Evolutionary conservation across 106 monocot species (phyloP).

Genomic region (Allium cepa): DNA sequence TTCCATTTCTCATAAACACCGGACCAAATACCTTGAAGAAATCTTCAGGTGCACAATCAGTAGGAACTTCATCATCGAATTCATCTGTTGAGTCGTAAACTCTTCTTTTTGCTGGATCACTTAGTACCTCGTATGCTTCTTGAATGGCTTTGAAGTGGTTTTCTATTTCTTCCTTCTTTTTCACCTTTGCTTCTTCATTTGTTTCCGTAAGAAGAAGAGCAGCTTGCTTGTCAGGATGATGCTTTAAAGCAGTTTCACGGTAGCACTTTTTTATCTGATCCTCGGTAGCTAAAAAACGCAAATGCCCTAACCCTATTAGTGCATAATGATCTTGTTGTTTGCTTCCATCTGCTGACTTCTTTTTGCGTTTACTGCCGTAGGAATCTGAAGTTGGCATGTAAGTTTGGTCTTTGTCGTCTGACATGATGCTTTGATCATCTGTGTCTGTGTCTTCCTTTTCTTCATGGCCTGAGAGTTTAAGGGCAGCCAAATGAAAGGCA

Average conservation of each 20-base stretch:
- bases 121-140: slow-evolving; percentile 93
- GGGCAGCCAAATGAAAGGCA: slow-evolving; percentile 74
- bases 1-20: slow-evolving; percentile 86
- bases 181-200: slow-evolving; percentile 46
- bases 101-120: slow-evolving; percentile 81
- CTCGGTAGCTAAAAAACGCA: slow-evolving; percentile 89
- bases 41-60: slow-evolving; percentile 74
- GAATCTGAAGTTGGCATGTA: slow-evolving; percentile 48
- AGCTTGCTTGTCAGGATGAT: slow-evolving; percentile 93
- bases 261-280: slow-evolving; percentile 90
- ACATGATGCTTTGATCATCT: slow-evolving; percentile 57
- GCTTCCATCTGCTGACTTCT: slow-evolving; percentile 47
- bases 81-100: slow-evolving; percentile 93
- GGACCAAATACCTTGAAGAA: slow-evolving; percentile 87
- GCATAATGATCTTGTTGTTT: slow-evolving; percentile 92
- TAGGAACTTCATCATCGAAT: slow-evolving; percentile 90
- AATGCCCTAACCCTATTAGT: slow-evolving; percentile 62
- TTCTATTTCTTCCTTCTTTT: slow-evolving; percentile 77
- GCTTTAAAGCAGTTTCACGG: slow-evolving; percentile 85
- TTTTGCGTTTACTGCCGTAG: slow-evolving; percentile 64
- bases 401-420: slow-evolving; percentile 61
- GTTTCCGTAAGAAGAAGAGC: slow-evolving; percentile 64
- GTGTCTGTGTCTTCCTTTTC: slow-evolving; percentile 70
- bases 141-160: slow-evolving; percentile 80
- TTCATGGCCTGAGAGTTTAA: slow-evolving; percentile 47